phyloP scores from a whole-genome alignment of 768 basidiomycete species.

The Arthromyces matolae region DNA sequence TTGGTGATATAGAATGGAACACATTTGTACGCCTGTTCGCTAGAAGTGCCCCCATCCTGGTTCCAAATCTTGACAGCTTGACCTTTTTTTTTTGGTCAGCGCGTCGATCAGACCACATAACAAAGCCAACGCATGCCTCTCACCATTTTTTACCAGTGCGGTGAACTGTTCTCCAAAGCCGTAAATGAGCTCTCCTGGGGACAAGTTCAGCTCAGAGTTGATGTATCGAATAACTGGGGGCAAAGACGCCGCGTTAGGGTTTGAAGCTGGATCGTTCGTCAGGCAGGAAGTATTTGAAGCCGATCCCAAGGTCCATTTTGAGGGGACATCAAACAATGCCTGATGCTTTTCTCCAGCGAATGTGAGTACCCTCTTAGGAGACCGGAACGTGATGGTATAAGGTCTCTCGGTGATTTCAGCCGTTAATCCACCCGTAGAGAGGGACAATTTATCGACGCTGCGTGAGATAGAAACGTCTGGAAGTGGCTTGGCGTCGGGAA shows the following conservation, averaged over 20 bases:
- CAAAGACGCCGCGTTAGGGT: conserved; percentile 42
- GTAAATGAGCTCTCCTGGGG: conserved; percentile 69
- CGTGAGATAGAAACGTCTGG: conserved; percentile 38
- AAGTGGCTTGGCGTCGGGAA: conserved; percentile 54
- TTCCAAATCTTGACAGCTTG: conserved; percentile 67
- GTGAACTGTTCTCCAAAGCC: conserved; percentile 76
- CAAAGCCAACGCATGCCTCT: conserved; percentile 20
- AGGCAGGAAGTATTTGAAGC: conserved; percentile 57
- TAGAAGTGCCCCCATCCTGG: conserved; percentile 71
- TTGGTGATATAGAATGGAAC: conserved; percentile 70
- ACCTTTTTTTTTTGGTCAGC: conserved; percentile 34
- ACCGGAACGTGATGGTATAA: conserved; percentile 61
- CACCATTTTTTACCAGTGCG: conserved; percentile 73
- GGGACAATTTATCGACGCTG: conserved; percentile 23
- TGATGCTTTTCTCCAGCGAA: conserved; percentile 54
- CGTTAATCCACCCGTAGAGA: conserved; percentile 47
- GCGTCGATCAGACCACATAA: conserved; percentile 10
- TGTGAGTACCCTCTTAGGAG: conserved; percentile 41
- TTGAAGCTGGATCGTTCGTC: conserved; percentile 53
- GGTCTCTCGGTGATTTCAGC: conserved; percentile 57
- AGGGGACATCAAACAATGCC: conserved; percentile 52
- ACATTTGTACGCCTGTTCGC: conserved; percentile 64
- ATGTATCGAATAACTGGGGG: conserved; percentile 46
- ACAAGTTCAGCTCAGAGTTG: conserved; percentile 58
- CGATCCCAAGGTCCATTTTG: conserved; percentile 46